phyloP scores from a whole-genome alignment of 345 rosid species.

The Gossypium raimondii region DNA sequence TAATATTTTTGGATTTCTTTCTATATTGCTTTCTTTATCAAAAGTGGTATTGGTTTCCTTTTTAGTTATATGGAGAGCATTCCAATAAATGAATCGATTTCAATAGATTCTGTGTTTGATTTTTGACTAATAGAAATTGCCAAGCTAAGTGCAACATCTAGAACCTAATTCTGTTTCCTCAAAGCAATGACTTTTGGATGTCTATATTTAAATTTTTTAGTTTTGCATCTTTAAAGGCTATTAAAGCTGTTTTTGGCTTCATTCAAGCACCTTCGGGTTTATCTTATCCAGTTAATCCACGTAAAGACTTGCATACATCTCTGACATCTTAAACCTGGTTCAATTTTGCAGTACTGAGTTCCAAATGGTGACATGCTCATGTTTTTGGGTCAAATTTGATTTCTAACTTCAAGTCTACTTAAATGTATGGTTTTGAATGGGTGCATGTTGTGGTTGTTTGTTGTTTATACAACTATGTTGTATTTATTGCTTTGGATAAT shows the following conservation, averaged over 20 bases:
- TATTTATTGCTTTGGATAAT: too few relatives aligned
- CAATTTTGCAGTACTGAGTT: not conserved
- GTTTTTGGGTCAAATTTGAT: too few relatives aligned
- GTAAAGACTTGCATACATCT: not conserved
- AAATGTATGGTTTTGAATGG: not conserved
- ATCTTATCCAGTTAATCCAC: not conserved
- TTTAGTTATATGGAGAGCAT: not conserved
- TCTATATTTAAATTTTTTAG: not conserved
- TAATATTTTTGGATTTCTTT: not conserved
- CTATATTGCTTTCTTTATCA: not conserved
- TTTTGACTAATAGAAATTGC: not conserved
- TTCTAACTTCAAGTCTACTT: too few relatives aligned
- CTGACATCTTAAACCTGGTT: not conserved
- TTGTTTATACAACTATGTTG: not conserved
- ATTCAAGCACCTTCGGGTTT: not conserved
- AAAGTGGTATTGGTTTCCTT: not conserved
- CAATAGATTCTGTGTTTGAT: not conserved
- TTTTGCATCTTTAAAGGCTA: not conserved
- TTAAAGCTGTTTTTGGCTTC: slow-evolving; percentile 6
- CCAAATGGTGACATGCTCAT: too few relatives aligned
- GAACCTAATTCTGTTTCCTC: slow-evolving; percentile 3
- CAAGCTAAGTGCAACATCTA: slow-evolving; percentile 1
- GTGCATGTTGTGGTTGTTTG: not conserved
- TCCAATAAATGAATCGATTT: not conserved
- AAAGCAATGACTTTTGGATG: not conserved